Percentiles rank a stretch among this genome's conserved stretches.
phyloP scores from a whole-genome alignment of 768 basidiomycete genomes.

The Asterophora lycoperdoides region DNA sequence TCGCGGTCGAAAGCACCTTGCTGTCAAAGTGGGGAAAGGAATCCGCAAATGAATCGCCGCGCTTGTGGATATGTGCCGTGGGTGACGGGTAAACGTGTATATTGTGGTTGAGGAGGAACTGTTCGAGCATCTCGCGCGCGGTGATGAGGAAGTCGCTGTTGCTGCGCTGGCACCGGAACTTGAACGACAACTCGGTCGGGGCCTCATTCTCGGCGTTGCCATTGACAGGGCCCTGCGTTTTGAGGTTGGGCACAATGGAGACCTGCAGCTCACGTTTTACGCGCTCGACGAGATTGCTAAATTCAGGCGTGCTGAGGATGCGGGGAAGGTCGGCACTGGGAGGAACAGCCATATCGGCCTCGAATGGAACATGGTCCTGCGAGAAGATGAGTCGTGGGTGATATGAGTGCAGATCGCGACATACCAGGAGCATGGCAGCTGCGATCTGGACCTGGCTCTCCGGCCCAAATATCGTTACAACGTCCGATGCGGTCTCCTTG shows the following conservation, averaged over 20 bases:
- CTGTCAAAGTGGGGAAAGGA: constrained; percentile 97
- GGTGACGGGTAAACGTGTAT: constrained; percentile 79
- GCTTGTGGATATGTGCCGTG: constrained; percentile 74
- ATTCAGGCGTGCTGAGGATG: constrained; percentile 76
- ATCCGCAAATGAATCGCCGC: constrained; percentile 91
- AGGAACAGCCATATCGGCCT: constrained; percentile 91
- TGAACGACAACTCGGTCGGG: constrained; percentile 82
- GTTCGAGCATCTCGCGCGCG: constrained; percentile 88
- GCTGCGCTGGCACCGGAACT: constrained; percentile 92
- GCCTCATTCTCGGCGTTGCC: constrained; percentile 48
- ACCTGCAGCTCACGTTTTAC: constrained; percentile 95
- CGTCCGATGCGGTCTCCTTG: constrained; percentile 90
- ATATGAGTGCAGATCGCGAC: constrained; percentile 18
- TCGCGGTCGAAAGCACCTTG: constrained; percentile 81
- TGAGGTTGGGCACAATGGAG: constrained; percentile 79
- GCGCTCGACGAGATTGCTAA: constrained; percentile 78
- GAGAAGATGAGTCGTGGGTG: constrained; percentile 7
- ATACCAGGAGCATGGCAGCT: constrained; percentile 88
- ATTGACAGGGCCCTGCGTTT: constrained; percentile 41
- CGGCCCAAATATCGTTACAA: constrained; percentile 94
- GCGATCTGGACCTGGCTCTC: constrained; percentile 97
- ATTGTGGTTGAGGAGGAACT: constrained; percentile 81
- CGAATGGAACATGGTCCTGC: constrained; percentile 94
- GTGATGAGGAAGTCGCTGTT: constrained; percentile 91
- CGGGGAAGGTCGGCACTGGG: constrained; percentile 75